Conservation (phyloP, 257 asterid genomes). For the Perilla frutescens region DNA sequence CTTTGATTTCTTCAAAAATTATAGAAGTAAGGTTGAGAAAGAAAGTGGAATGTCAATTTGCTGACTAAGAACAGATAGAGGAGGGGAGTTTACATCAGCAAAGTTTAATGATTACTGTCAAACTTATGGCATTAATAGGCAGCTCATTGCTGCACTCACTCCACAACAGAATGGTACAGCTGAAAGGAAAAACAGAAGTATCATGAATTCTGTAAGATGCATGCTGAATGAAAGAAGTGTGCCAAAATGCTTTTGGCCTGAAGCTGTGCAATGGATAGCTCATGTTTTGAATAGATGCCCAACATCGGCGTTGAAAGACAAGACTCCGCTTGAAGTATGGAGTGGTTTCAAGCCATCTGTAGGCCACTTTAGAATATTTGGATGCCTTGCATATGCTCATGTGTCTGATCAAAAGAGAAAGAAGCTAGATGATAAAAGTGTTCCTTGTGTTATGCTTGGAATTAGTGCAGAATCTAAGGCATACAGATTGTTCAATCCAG, state of each 20-base stretch:
- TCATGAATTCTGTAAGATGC: conserved; percentile 18
- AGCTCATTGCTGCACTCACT: background rate
- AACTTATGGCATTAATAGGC: background rate
- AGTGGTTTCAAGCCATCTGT: background rate
- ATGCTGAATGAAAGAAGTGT: background rate
- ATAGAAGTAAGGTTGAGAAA: background rate
- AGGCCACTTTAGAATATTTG: conserved; percentile 16
- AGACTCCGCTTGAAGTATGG: conserved; percentile 21
- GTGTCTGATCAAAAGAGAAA: background rate
- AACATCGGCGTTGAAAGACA: background rate
- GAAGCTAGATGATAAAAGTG: background rate
- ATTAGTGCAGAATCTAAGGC: background rate
- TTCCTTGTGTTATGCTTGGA: background rate
- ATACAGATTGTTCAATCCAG: background rate
- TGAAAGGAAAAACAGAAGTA: background rate
- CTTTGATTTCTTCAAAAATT: background rate
- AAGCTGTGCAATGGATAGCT: background rate
- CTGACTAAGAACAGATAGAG: no score
- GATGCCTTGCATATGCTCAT: background rate
- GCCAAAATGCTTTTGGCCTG: conserved; percentile 24
- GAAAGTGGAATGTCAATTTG: background rate
- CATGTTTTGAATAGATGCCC: conserved; percentile 25
- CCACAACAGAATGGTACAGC: conserved; percentile 15
- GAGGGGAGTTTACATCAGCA: no score
- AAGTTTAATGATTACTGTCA: no score